Base-by-base conservation (phyloP, 2,329 filamentous ascomycete species). In the Diaporthe caulivora region DNA sequence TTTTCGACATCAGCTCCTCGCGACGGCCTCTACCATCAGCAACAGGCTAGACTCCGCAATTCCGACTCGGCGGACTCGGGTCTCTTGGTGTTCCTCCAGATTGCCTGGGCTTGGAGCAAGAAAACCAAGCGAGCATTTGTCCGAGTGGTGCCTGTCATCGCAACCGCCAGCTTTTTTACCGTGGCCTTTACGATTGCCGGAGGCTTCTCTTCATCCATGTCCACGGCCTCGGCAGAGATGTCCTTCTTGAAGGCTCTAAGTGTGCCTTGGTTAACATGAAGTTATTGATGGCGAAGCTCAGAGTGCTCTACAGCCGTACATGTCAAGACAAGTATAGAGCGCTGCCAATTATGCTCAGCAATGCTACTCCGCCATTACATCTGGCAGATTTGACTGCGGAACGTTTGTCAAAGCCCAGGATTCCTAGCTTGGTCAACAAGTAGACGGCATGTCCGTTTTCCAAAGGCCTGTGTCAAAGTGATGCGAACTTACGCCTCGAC, bases 1-100 rank as follows among this genome's bases (percentile, higher is more conserved):
- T 73, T 77, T 15, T 80, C 77, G 7, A 71, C 71, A 21, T 49
- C 53, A 8, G 31, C 64, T 7, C 74, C 76, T 3, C 76, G 76
- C 18, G 79, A 80, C 51, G 76, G 70, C 3, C 31, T 81, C 1
- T 74, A 81, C 34, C 79, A 81, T 34, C 80, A 79, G 44, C 76
- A 76, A 3, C 79, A 80, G 55, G 75, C 75, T 7, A 24, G 62
- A 24, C 53, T 71, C 11, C 69, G 69, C 21, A 71, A 71, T 11
- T 60, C 54, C n/a, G 34, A 21, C 44, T 60, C 54, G 13, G 31
- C 44, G 13, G 54, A 60, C 21, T 21, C 49, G 40, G 37, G 57
- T 1, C 57, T 57, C 37, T 24, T 70, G 15, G 15, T 24, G 26
- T 57, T 72, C 13, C 3, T 21, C 4, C 44, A 72, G 26, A 21